Evolutionary conservation across 2,329 filamentous ascomycete species (phyloP), one percentile per base, ranked within the genome.

Genomic region (Clonostachys sp.): DNA sequence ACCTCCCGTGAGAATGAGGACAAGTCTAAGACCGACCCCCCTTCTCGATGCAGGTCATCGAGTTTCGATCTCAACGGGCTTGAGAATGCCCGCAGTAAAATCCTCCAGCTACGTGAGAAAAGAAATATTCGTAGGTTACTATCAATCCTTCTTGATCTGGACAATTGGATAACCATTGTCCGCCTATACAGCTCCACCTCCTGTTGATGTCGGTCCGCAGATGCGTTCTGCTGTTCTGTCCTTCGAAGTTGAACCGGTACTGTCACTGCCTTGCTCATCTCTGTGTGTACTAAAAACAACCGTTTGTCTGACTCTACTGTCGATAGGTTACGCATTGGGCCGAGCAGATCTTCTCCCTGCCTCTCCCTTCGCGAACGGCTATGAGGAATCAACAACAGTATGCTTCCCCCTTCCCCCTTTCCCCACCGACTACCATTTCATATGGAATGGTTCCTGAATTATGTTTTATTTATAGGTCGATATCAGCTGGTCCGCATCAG

Each of bases 311-410:
- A n/a, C 33, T 17, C 10, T 45, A 41, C 24, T 33, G 35, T 18
- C 34, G 33, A 34, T 50, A 82, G 77, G 65, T 65, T 44, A 62
- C 69, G 5, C 80, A 84, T 56, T 85, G 81, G 81, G 78, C 80
- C 6, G 74, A 82, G 53, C 71, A 77, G 39, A 80, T 84, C 20
- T 84, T 84, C 52, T 75, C 76, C 1, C 65, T 75, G 17, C 75
- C 76, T 0, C 62, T 80, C 38, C 71, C 78, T 1, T 73, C 71
- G 12, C 67, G 73, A 12, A 81, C 77, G 5, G 65, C 69, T 6
- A 61, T 83, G 45, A 73, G 70, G 53, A 65, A 73, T 43, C 52
- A 66, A 12, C 60, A 57, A 44, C 51, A 53, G 67, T 68, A 51
- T 51, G 62, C 18, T 30, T 41, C 17, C 18, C 6, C 47, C 18